Evolutionary conservation across 495 filamentous ascomycete genomes (phyloP).

Genomic region (Filosporella fistucella): DNA sequence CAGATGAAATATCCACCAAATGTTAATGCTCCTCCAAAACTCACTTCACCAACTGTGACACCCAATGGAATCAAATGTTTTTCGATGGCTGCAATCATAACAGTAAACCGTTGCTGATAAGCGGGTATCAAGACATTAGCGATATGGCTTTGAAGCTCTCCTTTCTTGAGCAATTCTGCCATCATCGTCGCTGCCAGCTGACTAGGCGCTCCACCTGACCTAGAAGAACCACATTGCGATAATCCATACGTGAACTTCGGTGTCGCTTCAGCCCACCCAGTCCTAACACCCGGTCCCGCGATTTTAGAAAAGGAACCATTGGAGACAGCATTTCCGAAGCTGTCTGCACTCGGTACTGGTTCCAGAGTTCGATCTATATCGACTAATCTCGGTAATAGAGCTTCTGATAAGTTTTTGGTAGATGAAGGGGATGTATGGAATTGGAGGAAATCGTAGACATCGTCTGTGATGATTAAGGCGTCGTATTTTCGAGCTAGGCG

Average conservation of each 20-base stretch:
- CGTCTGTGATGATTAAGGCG: constrained; percentile 76
- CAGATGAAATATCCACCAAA: constrained; percentile 82
- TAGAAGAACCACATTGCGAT: constrained; percentile 63
- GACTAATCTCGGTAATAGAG: constrained; percentile 63
- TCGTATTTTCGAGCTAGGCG: constrained; percentile 66
- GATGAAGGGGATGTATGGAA: constrained; percentile 42
- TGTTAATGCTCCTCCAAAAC: constrained; percentile 22
- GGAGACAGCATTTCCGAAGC: constrained; percentile 70
- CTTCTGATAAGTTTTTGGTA: constrained; percentile 28
- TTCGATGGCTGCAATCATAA: constrained; percentile 48
- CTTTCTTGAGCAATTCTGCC: constrained; percentile 48
- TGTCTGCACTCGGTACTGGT: constrained; percentile 29
- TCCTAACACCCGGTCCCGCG: constrained; percentile 70
- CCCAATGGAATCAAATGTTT: constrained; percentile 55
- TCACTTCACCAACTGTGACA: constrained; percentile 32
- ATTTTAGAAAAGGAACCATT: constrained; percentile 88
- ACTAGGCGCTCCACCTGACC: constrained; percentile 72
- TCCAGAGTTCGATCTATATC: constrained; percentile 45
- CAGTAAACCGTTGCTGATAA: constrained; percentile 37
- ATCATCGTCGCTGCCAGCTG: constrained; percentile 67
- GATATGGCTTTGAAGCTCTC: constrained; percentile 42
- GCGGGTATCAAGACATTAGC: constrained; percentile 36
- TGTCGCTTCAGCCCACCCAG: constrained; percentile 78
- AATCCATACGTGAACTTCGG: constrained; percentile 62
- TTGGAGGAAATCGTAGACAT: constrained; percentile 87